A percentile compares a stretch with the other conserved stretches of the same genome.
Evolutionary conservation across 164 flowering plant genomes (phyloP).

Genomic region (Echeveria elegans): DNA sequence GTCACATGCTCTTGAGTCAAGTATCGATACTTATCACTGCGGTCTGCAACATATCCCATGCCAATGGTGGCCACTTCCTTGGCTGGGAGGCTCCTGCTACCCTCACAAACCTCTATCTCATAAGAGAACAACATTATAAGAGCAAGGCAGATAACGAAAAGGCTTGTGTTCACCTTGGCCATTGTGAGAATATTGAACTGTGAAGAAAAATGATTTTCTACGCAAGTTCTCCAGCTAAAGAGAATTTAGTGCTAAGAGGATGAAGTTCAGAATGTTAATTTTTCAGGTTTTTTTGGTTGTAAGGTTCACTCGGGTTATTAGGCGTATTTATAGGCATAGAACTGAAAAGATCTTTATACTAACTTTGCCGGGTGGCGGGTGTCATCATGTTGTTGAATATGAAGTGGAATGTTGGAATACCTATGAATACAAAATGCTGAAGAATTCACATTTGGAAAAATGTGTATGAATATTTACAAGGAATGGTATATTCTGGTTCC

Average conservation of each 20-base stretch:
- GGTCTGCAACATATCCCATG: background rate
- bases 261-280: background rate
- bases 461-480: background rate
- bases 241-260: no score
- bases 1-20: background rate
- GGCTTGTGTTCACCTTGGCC: constrained; percentile 1
- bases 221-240: background rate
- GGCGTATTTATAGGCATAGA: constrained; percentile 3
- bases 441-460: background rate
- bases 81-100: background rate
- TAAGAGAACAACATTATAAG: background rate
- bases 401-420: background rate
- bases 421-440: background rate
- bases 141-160: background rate
- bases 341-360: background rate
- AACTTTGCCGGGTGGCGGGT: background rate
- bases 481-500: background rate
- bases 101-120: background rate
- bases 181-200: background rate
- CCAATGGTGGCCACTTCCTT: background rate
- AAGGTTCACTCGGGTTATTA: background rate
- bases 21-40: background rate
- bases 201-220: no score
- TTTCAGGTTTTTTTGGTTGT: background rate
- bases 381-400: background rate